A percentile compares a stretch with the other conserved stretches of the same genome.
phyloP scores from a whole-genome alignment of 805 yeast genomes.

The Candida montana region DNA sequence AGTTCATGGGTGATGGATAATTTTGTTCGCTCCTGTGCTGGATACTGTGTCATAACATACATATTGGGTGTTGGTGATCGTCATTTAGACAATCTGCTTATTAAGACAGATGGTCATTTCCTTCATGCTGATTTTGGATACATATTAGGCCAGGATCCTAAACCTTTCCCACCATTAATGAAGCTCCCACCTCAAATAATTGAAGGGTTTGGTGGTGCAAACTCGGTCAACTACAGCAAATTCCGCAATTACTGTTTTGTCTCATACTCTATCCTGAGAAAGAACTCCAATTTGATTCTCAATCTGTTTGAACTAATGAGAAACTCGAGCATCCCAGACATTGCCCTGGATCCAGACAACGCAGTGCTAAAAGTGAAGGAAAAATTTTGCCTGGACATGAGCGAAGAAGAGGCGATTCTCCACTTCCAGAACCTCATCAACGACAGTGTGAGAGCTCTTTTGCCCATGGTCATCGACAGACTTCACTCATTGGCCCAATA shows the following conservation, averaged over 20 bases:
- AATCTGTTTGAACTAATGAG: conserved; percentile 92
- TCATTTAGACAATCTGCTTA: conserved; percentile 83
- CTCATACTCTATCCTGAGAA: conserved; percentile 83
- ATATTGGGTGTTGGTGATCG: conserved; percentile 95
- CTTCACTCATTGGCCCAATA: conserved; percentile 94
- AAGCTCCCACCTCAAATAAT: conserved; percentile 93
- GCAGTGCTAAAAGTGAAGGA: conserved; percentile 90
- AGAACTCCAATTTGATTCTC: conserved; percentile 82
- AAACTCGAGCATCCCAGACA: conserved; percentile 88
- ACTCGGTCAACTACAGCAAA: conserved; percentile 76
- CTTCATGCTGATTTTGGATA: conserved; percentile 99
- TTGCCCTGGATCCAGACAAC: conserved; percentile 75
- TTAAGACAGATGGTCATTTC: conserved; percentile 80
- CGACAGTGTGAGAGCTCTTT: conserved; percentile 87
- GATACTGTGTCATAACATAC: conserved; percentile 94
- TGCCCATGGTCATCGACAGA: conserved; percentile 94
- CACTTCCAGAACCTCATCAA: conserved; percentile 93
- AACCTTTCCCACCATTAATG: conserved; percentile 98
- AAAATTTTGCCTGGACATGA: conserved; percentile 87
- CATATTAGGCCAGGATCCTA: conserved; percentile 94
- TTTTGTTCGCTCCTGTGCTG: conserved; percentile 93
- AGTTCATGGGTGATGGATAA: conserved; percentile 74
- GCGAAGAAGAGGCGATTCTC: conserved; percentile 91
- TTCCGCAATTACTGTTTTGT: conserved; percentile 93
- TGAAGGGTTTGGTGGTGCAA: conserved; percentile 96